A percentile compares a stretch with the other conserved stretches of the same genome.
phyloP scores from a whole-genome alignment of 495 filamentous ascomycete species.

The Rostrohypoxylon terebratum region DNA sequence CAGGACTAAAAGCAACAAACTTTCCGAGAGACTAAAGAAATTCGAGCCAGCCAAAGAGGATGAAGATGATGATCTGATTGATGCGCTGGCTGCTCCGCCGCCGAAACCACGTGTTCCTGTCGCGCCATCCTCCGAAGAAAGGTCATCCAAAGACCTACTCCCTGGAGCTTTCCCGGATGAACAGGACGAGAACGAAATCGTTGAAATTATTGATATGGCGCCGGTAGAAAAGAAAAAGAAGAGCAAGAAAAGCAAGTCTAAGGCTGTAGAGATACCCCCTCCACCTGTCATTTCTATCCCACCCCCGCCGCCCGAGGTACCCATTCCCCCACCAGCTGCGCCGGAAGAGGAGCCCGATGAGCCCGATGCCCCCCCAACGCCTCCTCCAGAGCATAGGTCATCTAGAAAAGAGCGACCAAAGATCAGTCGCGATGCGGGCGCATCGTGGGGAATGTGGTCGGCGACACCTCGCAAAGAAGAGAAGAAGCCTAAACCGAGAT shows the following conservation, averaged over 20 bases:
- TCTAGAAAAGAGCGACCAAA: slow-evolving; percentile 61
- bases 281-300: slow-evolving; percentile 45
- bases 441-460: slow-evolving; percentile 60
- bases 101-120: slow-evolving; percentile 50
- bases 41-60: slow-evolving; percentile 60
- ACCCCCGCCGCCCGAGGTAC: slow-evolving; percentile 50
- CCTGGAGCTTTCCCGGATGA: slow-evolving; percentile 62
- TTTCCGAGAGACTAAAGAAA: slow-evolving; percentile 64
- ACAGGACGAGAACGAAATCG: slow-evolving; percentile 58
- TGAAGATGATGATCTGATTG: slow-evolving; percentile 47
- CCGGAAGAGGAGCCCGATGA: slow-evolving; percentile 58
- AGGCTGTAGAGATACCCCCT: slow-evolving; percentile 44
- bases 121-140: slow-evolving; percentile 56
- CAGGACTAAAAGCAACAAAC: slow-evolving; percentile 59
- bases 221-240: slow-evolving; percentile 59
- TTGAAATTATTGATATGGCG: slow-evolving; percentile 61
- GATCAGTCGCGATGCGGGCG: slow-evolving; percentile 56
- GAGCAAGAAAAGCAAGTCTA: slow-evolving; percentile 54
- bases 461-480: slow-evolving; percentile 51
- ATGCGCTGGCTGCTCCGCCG: slow-evolving; percentile 47
- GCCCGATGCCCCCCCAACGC: slow-evolving; percentile 58
- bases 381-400: slow-evolving; percentile 53
- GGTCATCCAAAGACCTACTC: slow-evolving; percentile 58
- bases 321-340: slow-evolving; percentile 58
- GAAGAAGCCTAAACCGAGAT: slow-evolving; percentile 47